Percentiles rank a stretch among this genome's conserved stretches.
Evolutionary conservation across 1,284 basidiomycete species (phyloP).

Genomic region (Fomitopsis schrenkii): DNA sequence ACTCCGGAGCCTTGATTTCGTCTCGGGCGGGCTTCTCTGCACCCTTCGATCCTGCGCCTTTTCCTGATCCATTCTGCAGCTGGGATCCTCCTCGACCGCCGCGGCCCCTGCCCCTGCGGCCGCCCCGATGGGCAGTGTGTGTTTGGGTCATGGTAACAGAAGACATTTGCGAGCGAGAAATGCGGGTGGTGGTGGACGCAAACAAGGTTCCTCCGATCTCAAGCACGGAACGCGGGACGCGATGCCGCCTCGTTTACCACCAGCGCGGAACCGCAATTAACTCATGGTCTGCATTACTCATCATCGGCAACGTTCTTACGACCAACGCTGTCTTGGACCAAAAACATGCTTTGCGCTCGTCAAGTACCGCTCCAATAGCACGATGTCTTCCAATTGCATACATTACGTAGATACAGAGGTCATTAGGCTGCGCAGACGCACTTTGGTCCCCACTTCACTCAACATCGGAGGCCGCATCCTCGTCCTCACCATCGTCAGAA

Average conservation of each 20-base stretch:
- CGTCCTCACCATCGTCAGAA: slow-evolving; percentile 3
- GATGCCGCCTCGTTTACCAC: background rate
- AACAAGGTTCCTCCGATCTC: background rate
- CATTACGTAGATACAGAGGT: background rate
- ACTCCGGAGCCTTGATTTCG: slow-evolving; percentile 3
- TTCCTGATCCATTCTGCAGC: background rate
- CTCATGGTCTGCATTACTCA: background rate
- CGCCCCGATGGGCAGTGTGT: slow-evolving; percentile 22
- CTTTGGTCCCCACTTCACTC: slow-evolving; percentile 12
- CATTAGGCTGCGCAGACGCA: background rate
- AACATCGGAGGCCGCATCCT: slow-evolving; percentile 20
- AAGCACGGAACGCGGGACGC: background rate
- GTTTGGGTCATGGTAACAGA: slow-evolving; percentile 26
- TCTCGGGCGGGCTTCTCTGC: background rate
- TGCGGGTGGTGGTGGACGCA: background rate
- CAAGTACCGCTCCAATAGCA: background rate
- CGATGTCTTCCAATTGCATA: background rate
- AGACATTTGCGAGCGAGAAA: slow-evolving; percentile 23
- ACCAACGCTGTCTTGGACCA: background rate
- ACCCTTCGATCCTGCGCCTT: background rate
- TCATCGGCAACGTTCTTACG: background rate
- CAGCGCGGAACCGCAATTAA: background rate
- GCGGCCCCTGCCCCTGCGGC: slow-evolving; percentile 28
- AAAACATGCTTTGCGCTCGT: background rate
- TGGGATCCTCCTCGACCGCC: slow-evolving; percentile 21